A percentile compares a stretch with the other conserved stretches of the same genome.
Evolutionary conservation across 148 eudicot genomes (phyloP).

Genomic region (Oxyria digyna): DNA sequence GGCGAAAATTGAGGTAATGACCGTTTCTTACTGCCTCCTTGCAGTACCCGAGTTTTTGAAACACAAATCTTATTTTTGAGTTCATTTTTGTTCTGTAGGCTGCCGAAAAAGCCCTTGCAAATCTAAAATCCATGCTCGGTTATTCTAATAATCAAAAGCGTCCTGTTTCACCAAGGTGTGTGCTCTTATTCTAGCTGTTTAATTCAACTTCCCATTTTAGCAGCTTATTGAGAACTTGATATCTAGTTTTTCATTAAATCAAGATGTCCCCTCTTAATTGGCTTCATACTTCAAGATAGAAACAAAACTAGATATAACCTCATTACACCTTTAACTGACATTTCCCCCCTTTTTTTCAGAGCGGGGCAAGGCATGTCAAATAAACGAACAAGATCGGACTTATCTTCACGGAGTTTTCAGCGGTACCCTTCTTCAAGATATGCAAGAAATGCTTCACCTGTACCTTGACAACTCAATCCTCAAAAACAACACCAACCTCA

Average conservation of each 20-base stretch:
- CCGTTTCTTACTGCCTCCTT: neutral
- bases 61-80: neutral
- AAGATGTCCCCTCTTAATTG: neutral
- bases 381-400: conserved; percentile 56
- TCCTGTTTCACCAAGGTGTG: conserved; percentile 74
- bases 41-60: neutral
- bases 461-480: conserved; percentile 27
- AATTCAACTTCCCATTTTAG: neutral
- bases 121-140: conserved; percentile 45
- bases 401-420: conserved; percentile 33
- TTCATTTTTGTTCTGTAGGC: conserved; percentile 33
- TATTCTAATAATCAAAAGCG: conserved; percentile 47
- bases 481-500: neutral
- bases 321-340: no score
- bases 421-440: conserved; percentile 51
- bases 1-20: conserved; percentile 58
- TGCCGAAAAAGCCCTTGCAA: conserved; percentile 61
- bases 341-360: conserved; percentile 27
- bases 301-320: no score
- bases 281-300: neutral
- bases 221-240: neutral
- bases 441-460: conserved; percentile 41
- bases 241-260: neutral
- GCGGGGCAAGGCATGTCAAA: conserved; percentile 34
- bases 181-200: neutral